Base-by-base conservation (phyloP, 257 asterid genomes). In the Penstemon eatonii region DNA sequence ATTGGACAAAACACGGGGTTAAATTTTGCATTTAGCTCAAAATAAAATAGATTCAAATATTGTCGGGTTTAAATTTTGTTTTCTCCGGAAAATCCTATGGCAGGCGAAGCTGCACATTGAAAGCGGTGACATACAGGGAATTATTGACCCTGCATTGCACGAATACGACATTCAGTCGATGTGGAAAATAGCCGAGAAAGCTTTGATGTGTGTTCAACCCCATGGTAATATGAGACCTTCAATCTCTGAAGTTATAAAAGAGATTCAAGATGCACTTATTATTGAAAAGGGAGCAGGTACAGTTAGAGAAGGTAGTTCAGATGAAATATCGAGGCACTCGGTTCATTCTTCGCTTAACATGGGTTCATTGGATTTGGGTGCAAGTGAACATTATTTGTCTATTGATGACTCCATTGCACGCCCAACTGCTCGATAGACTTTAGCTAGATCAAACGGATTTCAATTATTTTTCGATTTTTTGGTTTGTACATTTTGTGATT, bases 101-200 rank as follows among this genome's bases (percentile, higher is more conserved):
- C 80, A 93, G 99, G 97, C 97, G 4, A 94, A 91, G 79, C 47
- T 87, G 66, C 97, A 91, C 68, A 94, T 94, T 0, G 99, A 94
- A 77, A 94, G 91, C 4, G 99, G 99, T 33, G 96, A 94, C 80
- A 83, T 94, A 77, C 99, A 94, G 72, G 93, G 97, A 25, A 94
- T 94, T 62, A 91, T 94, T 41, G 99, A 94, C 80, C 96, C 96
- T 4, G 18, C 89, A 8, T 72, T 94, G 47, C 82, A 56, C 5
- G 91, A 83, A 0, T 94, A 91, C 50, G 96, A 94, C 73, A 87
- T 89, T 70, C 99, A 94, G 51, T 94, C 99, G 1, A 91, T 94
- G 95, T 91, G 99, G 99, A 94, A 91, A 78, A 94, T 94, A 79
- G 99, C 99, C 0, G 99, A 94, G 89, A 94, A 86, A 69, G 99